These are phyloP conservation scores for Podospora australis DNA, from an alignment of 495 filamentous ascomycete genomes.

Conservation along the genomic window DNA sequence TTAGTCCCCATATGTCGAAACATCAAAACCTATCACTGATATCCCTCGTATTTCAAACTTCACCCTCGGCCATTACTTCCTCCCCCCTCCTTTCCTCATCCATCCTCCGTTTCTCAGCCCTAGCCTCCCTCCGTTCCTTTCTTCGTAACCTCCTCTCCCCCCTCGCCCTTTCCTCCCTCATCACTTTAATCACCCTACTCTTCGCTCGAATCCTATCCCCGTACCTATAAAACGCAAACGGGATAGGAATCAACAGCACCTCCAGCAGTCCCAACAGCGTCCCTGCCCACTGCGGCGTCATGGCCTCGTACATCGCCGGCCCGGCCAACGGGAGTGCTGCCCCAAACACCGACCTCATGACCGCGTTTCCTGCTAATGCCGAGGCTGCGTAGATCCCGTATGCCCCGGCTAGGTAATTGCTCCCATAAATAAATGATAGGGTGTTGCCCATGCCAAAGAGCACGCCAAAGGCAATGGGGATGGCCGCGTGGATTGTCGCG, in stretches of 20 bases:
- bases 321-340: slow-evolving; percentile 69
- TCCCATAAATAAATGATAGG: slow-evolving; percentile 71
- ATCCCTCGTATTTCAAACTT: too few species aligned
- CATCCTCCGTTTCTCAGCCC: slow-evolving; percentile 8
- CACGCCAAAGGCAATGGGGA: slow-evolving; percentile 68
- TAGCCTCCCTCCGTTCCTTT: slow-evolving; percentile 14
- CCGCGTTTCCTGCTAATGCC: slow-evolving; percentile 70
- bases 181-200: slow-evolving; percentile 57
- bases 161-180: slow-evolving; percentile 65
- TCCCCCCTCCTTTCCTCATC: slow-evolving; percentile 1
- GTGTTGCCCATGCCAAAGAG: slow-evolving; percentile 76
- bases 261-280: slow-evolving; percentile 68
- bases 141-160: slow-evolving; percentile 44
- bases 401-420: slow-evolving; percentile 67
- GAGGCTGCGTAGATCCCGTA: slow-evolving; percentile 77
- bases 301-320: slow-evolving; percentile 55
- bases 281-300: slow-evolving; percentile 74
- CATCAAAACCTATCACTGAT: too few species aligned
- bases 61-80: too few species aligned
- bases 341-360: slow-evolving; percentile 60
- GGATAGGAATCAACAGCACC: slow-evolving; percentile 66
- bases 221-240: slow-evolving; percentile 70
- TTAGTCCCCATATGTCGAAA: too few species aligned
- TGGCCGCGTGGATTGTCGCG: slow-evolving; percentile 63
- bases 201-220: slow-evolving; percentile 60